These are phyloP conservation scores for Penicillium roqueforti DNA, from an alignment of 495 filamentous ascomycete species.

Conservation along the genomic window DNA sequence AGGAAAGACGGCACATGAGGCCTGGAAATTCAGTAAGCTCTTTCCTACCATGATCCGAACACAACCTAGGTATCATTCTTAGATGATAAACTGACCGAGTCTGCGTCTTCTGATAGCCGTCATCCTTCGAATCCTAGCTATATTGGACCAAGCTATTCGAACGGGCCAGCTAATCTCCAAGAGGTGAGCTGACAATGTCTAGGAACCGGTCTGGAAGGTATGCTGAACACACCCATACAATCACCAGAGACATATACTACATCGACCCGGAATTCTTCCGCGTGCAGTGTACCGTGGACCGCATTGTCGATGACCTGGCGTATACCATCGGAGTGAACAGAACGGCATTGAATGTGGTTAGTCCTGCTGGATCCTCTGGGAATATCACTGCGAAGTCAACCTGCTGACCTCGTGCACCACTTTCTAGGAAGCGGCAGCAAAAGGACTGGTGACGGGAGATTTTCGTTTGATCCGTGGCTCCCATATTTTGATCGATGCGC, in stretches of 20 bases:
- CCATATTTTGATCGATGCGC: constrained; percentile 20
- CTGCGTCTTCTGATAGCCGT: constrained; percentile 40
- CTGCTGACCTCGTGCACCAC: not conserved
- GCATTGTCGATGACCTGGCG: constrained; percentile 78
- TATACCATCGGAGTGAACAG: constrained; percentile 55
- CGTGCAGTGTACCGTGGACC: constrained; percentile 69
- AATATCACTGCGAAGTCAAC: not conserved
- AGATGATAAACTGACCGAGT: not conserved
- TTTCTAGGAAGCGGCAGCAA: constrained; percentile 56
- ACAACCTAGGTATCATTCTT: not conserved
- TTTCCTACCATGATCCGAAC: not conserved
- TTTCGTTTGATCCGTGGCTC: constrained; percentile 37
- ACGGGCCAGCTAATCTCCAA: constrained; percentile 66
- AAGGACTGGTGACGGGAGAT: constrained; percentile 62
- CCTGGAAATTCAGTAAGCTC: constrained; percentile 60
- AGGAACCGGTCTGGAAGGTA: not conserved
- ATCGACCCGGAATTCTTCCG: constrained; percentile 75
- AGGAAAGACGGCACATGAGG: constrained; percentile 53
- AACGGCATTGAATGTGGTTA: constrained; percentile 36
- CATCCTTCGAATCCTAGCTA: constrained; percentile 62
- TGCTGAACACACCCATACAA: not conserved
- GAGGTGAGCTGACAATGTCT: constrained; percentile 48
- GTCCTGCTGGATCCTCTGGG: not conserved
- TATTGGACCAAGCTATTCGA: constrained; percentile 64
- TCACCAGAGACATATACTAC: constrained; percentile 81